Conservation (phyloP, 2,329 filamentous ascomycete species). For the Annulohypoxylon truncatum region DNA sequence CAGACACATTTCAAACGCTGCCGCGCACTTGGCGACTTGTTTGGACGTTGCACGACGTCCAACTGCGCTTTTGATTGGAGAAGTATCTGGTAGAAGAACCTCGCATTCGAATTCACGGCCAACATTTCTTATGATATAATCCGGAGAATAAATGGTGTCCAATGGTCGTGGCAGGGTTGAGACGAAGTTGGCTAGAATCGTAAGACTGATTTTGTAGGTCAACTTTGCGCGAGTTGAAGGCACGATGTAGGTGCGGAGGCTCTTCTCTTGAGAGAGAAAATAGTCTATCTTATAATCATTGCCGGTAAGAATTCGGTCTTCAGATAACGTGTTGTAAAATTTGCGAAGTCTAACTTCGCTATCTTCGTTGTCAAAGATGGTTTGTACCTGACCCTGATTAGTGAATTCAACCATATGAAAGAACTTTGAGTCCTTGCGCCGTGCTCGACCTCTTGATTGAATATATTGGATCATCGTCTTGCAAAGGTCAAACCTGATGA, state of each 20-base stretch:
- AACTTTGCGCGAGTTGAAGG: constrained; percentile 78
- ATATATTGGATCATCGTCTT: constrained; percentile 93
- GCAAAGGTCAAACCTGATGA: constrained; percentile 86
- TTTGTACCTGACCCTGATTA: constrained; percentile 70
- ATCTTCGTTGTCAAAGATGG: constrained; percentile 68
- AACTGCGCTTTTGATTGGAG: constrained; percentile 74
- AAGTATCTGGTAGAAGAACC: constrained; percentile 79
- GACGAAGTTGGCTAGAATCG: constrained; percentile 78
- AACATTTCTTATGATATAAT: constrained; percentile 71
- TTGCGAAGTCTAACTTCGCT: constrained; percentile 73
- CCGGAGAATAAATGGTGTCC: constrained; percentile 53
- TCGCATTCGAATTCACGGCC: constrained; percentile 78
- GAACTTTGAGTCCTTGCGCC: constrained; percentile 81
- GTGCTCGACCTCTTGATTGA: constrained; percentile 88
- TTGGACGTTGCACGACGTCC: constrained; percentile 77
- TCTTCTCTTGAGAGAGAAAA: constrained; percentile 62
- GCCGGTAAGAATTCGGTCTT: constrained; percentile 75
- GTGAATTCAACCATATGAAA: constrained; percentile 83
- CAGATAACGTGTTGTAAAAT: constrained; percentile 81
- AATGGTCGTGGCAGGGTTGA: constrained; percentile 69
- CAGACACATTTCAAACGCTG: constrained; percentile 86
- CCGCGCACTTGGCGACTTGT: constrained; percentile 84
- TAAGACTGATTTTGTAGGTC: constrained; percentile 79
- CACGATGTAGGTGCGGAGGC: constrained; percentile 68
- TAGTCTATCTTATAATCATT: constrained; percentile 67